Percentiles rank a stretch among this genome's conserved stretches.
Evolutionary conservation across 495 filamentous ascomycete species (phyloP).

Genomic region (Penicillium cataractarum): DNA sequence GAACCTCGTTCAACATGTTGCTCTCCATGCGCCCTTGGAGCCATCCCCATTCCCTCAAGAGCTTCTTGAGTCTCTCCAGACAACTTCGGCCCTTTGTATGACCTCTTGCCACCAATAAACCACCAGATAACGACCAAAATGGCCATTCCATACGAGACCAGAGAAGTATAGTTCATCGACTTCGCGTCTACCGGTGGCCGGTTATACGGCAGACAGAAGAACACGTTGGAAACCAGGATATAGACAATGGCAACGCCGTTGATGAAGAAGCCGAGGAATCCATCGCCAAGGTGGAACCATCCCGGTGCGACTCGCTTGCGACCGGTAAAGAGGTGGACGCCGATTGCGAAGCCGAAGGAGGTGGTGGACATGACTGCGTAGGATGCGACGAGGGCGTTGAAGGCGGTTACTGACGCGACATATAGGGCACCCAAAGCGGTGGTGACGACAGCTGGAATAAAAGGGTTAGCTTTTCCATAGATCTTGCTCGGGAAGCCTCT

Average conservation of each 20-base stretch:
- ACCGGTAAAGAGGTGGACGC: constrained; percentile 9
- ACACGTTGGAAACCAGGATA: constrained; percentile 11
- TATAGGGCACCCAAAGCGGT: constrained; percentile 13
- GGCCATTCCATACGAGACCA: constrained; percentile 16
- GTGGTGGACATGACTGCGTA: constrained; percentile 15
- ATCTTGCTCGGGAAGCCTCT: not conserved
- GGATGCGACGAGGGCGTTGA: constrained; percentile 17
- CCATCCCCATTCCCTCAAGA: constrained; percentile 4
- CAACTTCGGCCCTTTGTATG: constrained; percentile 12
- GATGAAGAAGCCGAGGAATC: constrained; percentile 4
- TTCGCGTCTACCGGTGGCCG: constrained; percentile 1
- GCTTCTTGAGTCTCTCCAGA: constrained; percentile 7
- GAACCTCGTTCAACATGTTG: not conserved
- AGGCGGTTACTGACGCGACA: constrained; percentile 10
- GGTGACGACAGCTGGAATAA: not conserved
- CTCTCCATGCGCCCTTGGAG: not conserved
- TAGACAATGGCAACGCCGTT: constrained; percentile 10
- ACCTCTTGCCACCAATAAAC: constrained; percentile 9
- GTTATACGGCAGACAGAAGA: constrained; percentile 13
- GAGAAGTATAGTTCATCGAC: constrained; percentile 12
- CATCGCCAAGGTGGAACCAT: constrained; percentile 13
- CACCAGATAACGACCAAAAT: constrained; percentile 15
- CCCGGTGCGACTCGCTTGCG: constrained; percentile 12
- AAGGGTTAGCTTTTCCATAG: not conserved
- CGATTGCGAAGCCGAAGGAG: constrained; percentile 15